Evolutionary conservation across 441 rosid genomes (phyloP), one percentile per base, ranked within the genome.

Genomic region (Codiaeum variegatum): DNA sequence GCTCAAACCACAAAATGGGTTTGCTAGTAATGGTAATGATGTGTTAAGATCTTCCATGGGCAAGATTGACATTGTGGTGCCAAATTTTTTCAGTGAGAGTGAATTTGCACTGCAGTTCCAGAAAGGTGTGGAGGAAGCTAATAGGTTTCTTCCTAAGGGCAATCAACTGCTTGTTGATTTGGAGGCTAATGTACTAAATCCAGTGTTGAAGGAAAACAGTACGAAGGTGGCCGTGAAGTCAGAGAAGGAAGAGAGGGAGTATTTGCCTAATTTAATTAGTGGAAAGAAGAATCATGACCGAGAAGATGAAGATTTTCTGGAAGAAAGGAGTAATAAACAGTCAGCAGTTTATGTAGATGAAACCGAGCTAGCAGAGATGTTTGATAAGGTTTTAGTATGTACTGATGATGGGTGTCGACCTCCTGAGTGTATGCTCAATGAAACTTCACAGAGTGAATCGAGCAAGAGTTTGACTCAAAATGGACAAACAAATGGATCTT

Each of bases 121-220:
- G 65, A 90, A 70, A 83, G 96, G 98, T 2, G 70, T 88, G 36
- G 96, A 90, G 77, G 97, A 93, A 87, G 96, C 98, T 68, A 88
- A 78, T 70, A 90, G 83, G 87, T 91, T 91, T 81, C 91, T 93
- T 76, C 97, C 97, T 3, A 93, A 85, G 74, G 77, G 69, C 44
- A 83, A 80, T 67, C 86, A 79, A 47, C 77, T 91, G 79, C 67
- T 80, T 61, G 46, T 82, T 56, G 83, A 84, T 76, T 78, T 79
- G 46, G 85, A 79, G 52, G 67, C 71, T 11, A 62, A 73, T 58
- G 58, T 0, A 2, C 78, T 49, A 2, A 55, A 73, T 47, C 75
- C 78, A 0, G 74, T 77, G 52, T 66, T 62, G 76, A 80, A 80
- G 82, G 84, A 72, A 59, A 74, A 63, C 28, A 72, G n/a, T 70